Evolutionary conservation across 176 grass and related monocot genomes (phyloP), one percentile per base, ranked within the genome.

Genomic region (Guadua angustifolia): DNA sequence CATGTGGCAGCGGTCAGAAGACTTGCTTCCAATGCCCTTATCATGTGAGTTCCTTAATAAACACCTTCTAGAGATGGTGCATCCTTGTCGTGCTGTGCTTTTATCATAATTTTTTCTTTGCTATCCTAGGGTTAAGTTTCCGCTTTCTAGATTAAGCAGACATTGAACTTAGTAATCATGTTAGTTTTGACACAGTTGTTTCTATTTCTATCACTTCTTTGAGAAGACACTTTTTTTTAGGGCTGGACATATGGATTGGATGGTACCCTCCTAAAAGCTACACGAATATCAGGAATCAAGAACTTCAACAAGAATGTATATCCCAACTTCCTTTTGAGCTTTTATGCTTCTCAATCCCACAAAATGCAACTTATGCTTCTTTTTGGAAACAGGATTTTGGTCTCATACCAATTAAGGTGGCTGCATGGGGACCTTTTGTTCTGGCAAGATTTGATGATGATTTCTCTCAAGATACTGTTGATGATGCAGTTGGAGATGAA

Each of bases 161-260:
- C 12, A 72, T 10, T 9, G 26, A 49, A 59, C 2, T 76, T 78
- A 62, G 5, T 77, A 33, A 45, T 33, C 43, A 15, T 47, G 21
- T 63, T 63, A 53, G 69, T 62, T 1, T 71, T 38, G 32, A 5
- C 50, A 29, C 40, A 63, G 50, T 13, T 71, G n/a, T 66, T 36
- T 75, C 49, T 62, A 61, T 81, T 82, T 86, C 14, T 17, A 61
- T 82, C 43, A 35, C 22, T 51, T 82, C 69, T 32, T 68, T 17
- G 9, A 5, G 55, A 7, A 71, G 35, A 66, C 88, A 14, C 12
- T 32, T 44, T 71, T 81, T 76, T 91, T 13, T 80, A 98, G 96
- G 96, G 93, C 42, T 98, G 96, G 96, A 95, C 93, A 38, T 98
- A 98, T 89, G 89, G 87, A 63, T 87, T 98, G 82, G 93, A 98